These are phyloP conservation scores for Deinandra increscens DNA, from an alignment of 129 eudicot species.

Conservation along the genomic window DNA sequence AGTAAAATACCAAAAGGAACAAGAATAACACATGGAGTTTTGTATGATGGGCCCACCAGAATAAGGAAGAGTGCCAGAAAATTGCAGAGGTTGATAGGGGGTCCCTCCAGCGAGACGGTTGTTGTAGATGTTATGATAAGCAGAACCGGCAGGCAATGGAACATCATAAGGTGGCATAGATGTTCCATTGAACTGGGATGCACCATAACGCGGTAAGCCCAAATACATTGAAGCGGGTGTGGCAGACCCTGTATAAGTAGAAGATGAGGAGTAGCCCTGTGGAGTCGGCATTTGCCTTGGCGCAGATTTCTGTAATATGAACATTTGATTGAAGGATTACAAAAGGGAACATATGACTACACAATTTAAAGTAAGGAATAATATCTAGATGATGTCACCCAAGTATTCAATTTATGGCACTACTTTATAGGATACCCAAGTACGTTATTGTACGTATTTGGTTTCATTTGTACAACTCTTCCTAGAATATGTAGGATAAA, in stretches of 20 bases:
- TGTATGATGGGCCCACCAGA: conserved; percentile 78
- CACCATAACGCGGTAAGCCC: conserved; percentile 77
- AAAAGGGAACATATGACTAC: background rate
- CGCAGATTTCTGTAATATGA: conserved; percentile 66
- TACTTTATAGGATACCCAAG: background rate
- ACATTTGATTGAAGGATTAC: conserved; percentile 6
- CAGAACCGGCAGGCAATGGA: conserved; percentile 77
- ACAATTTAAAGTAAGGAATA: background rate
- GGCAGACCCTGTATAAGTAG: conserved; percentile 66
- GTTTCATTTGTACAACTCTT: background rate
- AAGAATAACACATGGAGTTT: conserved; percentile 52
- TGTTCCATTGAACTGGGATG: conserved; percentile 65
- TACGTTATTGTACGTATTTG: background rate
- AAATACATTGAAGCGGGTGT: conserved; percentile 80
- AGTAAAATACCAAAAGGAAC: background rate
- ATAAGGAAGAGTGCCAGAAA: conserved; percentile 73
- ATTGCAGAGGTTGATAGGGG: conserved; percentile 70
- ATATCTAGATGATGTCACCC: too few relatives aligned
- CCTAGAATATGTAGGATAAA: background rate
- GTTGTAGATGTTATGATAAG: conserved; percentile 67
- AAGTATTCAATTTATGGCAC: background rate
- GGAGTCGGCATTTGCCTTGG: conserved; percentile 71
- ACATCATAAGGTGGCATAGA: conserved; percentile 80
- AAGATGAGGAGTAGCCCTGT: conserved; percentile 62
- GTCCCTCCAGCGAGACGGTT: conserved; percentile 76